Conservation (phyloP, 371 early-diverging fungal genomes). For the Haplosporangium sp. region DNA sequence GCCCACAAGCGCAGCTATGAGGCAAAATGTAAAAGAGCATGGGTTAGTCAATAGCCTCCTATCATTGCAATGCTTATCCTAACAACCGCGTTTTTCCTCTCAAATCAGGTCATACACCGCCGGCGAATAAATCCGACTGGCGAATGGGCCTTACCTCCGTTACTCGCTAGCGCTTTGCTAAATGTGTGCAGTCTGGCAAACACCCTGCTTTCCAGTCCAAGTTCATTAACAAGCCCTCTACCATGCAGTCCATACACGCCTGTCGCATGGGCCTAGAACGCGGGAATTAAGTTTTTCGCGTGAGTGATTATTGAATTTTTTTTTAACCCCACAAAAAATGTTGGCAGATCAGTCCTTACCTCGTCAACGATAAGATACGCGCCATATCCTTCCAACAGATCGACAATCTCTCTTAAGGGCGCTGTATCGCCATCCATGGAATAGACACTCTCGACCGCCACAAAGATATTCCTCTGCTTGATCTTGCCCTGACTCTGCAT, state of each 20-base stretch:
- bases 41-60: not conserved
- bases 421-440: slow-evolving; percentile 89
- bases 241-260: slow-evolving; percentile 80
- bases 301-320: slow-evolving; percentile 17
- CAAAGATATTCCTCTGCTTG: slow-evolving; percentile 65
- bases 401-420: slow-evolving; percentile 73
- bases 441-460: slow-evolving; percentile 83
- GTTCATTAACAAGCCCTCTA: slow-evolving; percentile 72
- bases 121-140: not conserved
- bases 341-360: slow-evolving; percentile 20
- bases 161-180: slow-evolving; percentile 84
- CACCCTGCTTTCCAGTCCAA: slow-evolving; percentile 71
- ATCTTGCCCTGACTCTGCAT: slow-evolving; percentile 8
- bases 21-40: not conserved
- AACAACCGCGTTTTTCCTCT: not conserved
- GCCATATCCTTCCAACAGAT: slow-evolving; percentile 57
- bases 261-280: slow-evolving; percentile 82
- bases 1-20: slow-evolving; percentile 78
- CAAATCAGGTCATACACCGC: slow-evolving; percentile 5
- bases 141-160: slow-evolving; percentile 71
- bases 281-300: not conserved
- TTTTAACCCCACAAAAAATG: slow-evolving; percentile 39
- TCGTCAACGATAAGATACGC: slow-evolving; percentile 58
- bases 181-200: slow-evolving; percentile 87
- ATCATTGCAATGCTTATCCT: too few species aligned